Conservation (phyloP, 805 yeast species). For the Kazachstania kunashirensis region DNA sequence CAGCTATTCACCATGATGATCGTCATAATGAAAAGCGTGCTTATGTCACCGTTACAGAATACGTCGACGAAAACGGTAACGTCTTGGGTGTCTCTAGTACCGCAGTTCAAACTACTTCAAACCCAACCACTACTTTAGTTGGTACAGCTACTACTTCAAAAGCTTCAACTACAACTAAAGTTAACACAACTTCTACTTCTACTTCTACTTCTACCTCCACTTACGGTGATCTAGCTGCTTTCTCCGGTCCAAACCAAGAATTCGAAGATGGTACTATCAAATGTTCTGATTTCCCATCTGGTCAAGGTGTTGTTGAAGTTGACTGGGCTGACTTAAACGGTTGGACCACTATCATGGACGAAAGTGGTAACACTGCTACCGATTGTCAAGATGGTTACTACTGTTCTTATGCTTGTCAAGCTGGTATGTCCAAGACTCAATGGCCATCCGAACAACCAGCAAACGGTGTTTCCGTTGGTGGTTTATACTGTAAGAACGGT, state of each 20-base stretch:
- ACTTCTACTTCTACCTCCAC: conserved; percentile 27
- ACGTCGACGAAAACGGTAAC: conserved; percentile 26
- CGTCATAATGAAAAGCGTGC: conserved; percentile 25
- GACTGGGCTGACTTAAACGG: conserved; percentile 47
- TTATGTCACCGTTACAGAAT: conserved; percentile 28
- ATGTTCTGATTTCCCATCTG: conserved; percentile 63
- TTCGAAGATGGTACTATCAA: conserved; percentile 64
- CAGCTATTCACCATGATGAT: conserved; percentile 20
- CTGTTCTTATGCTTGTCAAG: conserved; percentile 97
- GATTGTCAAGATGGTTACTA: conserved; percentile 80
- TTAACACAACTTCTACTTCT: conserved; percentile 19
- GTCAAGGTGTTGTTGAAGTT: conserved; percentile 61
- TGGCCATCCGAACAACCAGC: conserved; percentile 90
- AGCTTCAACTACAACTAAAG: conserved; percentile 18
- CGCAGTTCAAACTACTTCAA: conserved; percentile 15
- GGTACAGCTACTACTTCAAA: conserved; percentile 15
- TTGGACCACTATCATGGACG: conserved; percentile 37
- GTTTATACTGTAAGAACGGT: conserved; percentile 78
- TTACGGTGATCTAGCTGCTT: conserved; percentile 53
- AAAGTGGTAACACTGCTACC: conserved; percentile 51
- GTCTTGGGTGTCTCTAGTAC: conserved; percentile 14
- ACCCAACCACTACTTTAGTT: conserved; percentile 2
- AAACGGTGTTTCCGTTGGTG: conserved; percentile 91
- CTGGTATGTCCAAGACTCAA: conserved; percentile 98
- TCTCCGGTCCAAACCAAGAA: conserved; percentile 43